Evolutionary conservation across 352 stramenopile species (phyloP).

Genomic region (Globisporangium takayamanum): DNA sequence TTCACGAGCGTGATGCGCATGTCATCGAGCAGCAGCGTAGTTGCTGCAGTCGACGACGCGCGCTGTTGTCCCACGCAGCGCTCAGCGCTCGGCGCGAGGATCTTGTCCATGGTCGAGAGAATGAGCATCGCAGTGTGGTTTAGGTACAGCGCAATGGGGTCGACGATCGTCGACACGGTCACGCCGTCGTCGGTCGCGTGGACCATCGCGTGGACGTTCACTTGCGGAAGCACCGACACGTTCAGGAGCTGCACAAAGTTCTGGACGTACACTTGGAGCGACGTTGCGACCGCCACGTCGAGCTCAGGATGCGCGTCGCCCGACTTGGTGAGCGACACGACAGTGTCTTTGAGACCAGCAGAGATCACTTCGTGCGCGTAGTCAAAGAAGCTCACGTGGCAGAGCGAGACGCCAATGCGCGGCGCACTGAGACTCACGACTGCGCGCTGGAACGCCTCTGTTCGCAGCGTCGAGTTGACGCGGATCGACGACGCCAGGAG

Average conservation of each 20-base stretch:
- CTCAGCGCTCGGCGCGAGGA: conserved; percentile 15
- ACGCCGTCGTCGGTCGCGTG: conserved; percentile 23
- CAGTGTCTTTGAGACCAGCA: conserved; percentile 37
- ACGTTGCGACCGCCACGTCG: conserved; percentile 32
- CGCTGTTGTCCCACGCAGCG: background rate
- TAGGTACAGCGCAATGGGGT: conserved; percentile 48
- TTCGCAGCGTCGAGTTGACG: conserved; percentile 36
- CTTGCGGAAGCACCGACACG: conserved; percentile 52
- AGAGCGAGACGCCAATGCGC: conserved; percentile 30
- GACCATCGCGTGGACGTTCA: conserved; percentile 39
- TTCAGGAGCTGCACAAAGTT: conserved; percentile 71
- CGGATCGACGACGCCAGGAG: conserved; percentile 66
- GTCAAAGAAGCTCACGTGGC: conserved; percentile 32
- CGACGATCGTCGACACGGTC: conserved; percentile 41
- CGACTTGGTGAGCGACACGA: conserved; percentile 24
- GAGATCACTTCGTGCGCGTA: conserved; percentile 55
- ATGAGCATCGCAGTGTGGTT: conserved; percentile 69
- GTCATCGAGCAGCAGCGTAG: conserved; percentile 25
- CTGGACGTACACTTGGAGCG: conserved; percentile 53
- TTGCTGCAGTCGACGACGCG: background rate
- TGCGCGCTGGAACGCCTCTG: conserved; percentile 34
- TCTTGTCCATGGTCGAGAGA: conserved; percentile 45
- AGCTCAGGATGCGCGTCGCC: conserved; percentile 14
- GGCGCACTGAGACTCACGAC: conserved; percentile 27
- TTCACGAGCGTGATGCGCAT: conserved; percentile 66